Evolutionary conservation across 306 rosid species (phyloP).

Genomic region (Quillaja saponaria): DNA sequence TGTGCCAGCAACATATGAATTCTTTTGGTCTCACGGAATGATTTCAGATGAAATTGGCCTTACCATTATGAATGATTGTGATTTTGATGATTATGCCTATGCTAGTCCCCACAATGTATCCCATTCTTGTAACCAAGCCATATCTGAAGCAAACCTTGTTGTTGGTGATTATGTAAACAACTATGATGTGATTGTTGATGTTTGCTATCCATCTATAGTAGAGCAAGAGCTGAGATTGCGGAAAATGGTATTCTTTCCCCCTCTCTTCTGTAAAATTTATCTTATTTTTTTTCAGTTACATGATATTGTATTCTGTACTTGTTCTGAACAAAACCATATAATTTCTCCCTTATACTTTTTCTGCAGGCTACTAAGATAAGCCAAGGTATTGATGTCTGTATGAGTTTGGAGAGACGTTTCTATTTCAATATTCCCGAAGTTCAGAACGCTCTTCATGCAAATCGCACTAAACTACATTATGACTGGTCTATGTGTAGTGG

Average conservation of each 20-base stretch:
- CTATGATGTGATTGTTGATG: conserved; percentile 84
- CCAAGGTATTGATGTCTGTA: conserved; percentile 81
- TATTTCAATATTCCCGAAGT: conserved; percentile 85
- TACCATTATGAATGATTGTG: conserved; percentile 61
- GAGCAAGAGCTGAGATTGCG: conserved; percentile 77
- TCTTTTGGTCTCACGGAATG: conserved; percentile 94
- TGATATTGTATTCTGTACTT: neutral
- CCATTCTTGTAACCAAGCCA: conserved; percentile 51
- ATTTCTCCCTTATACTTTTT: neutral
- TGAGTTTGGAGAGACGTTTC: conserved; percentile 51
- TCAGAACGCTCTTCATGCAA: conserved; percentile 93
- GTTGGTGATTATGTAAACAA: conserved; percentile 62
- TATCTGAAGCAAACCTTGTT: conserved; percentile 46
- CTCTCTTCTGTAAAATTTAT: neutral
- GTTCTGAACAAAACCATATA: neutral
- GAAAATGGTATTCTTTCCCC: conserved; percentile 50
- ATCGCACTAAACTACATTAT: conserved; percentile 77
- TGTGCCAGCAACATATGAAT: conserved; percentile 67
- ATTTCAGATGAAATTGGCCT: conserved; percentile 83
- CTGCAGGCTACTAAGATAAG: conserved; percentile 81
- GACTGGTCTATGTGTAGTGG: conserved; percentile 74
- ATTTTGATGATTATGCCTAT: conserved; percentile 59
- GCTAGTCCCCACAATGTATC: conserved; percentile 54
- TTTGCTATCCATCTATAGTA: conserved; percentile 80
- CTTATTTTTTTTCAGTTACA: conserved; percentile 1